Evolutionary conservation across 805 yeast genomes (phyloP).

Genomic region (Metschnikowia drakensbergensis): DNA sequence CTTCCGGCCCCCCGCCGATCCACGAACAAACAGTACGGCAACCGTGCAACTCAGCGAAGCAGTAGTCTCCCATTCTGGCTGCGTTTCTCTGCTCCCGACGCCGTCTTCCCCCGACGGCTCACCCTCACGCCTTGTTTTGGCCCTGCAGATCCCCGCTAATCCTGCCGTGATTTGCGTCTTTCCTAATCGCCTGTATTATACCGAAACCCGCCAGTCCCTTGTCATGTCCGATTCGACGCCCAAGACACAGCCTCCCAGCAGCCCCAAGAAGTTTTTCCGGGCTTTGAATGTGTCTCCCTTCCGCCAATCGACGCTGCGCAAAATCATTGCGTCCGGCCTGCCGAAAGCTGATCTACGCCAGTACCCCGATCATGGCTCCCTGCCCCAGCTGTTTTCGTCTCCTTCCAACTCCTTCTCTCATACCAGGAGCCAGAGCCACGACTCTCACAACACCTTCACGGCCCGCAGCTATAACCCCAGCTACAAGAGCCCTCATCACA

Average conservation of each 20-base stretch:
- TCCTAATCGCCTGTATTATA: slow-evolving; percentile 1
- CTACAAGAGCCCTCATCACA: slow-evolving; percentile 4
- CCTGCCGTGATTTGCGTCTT: not conserved
- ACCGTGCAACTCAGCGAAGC: not conserved
- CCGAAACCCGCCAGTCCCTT: not conserved
- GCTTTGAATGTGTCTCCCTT: slow-evolving; percentile 18
- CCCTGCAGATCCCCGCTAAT: not conserved
- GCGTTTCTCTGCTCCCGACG: not conserved
- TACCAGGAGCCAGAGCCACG: slow-evolving; percentile 17
- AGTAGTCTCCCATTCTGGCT: too few species aligned
- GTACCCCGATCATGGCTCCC: not conserved
- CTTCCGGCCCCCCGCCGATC: not conserved
- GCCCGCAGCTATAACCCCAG: not conserved
- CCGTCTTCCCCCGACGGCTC: too few species aligned
- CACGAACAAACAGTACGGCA: not conserved
- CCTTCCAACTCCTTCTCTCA: slow-evolving; percentile 8
- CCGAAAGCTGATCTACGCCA: not conserved
- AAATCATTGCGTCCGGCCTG: not conserved
- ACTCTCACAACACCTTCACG: slow-evolving; percentile 1
- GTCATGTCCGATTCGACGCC: slow-evolving; percentile 5
- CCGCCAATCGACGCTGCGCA: slow-evolving; percentile 6
- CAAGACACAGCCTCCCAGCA: slow-evolving; percentile 6
- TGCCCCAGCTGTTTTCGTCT: slow-evolving; percentile 1
- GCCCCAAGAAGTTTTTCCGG: slow-evolving; percentile 18
- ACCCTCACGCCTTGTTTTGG: not conserved